Evolutionary conservation across 345 rosid species (phyloP).

Genomic region (Lenwebbia sp.): DNA sequence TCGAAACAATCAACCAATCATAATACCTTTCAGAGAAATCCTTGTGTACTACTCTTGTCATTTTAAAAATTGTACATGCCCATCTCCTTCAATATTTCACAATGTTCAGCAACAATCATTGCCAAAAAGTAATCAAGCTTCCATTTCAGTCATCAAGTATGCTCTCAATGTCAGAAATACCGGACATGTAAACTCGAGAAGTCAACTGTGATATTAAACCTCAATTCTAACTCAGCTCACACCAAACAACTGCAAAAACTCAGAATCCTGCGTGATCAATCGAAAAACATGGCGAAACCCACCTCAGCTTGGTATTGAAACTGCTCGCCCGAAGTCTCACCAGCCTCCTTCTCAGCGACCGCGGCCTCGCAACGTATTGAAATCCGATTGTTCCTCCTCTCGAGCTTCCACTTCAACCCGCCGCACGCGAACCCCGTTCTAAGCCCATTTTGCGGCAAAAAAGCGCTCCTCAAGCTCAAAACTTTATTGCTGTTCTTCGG

Average conservation of each 20-base stretch:
- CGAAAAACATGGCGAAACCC: conserved; percentile 6
- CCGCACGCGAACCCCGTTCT: conserved; percentile 32
- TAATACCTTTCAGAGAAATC: not conserved
- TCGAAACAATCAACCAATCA: not conserved
- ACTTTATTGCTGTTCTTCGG: conserved; percentile 17
- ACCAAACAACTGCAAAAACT: not conserved
- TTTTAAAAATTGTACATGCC: not conserved
- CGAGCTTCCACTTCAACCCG: conserved; percentile 51
- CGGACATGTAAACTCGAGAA: not conserved
- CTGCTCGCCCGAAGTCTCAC: conserved; percentile 76
- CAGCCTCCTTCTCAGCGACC: conserved; percentile 79
- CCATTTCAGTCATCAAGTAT: not conserved
- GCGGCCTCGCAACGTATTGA: conserved; percentile 60
- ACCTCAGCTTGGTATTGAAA: conserved; percentile 99
- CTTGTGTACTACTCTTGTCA: not conserved
- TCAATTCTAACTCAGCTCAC: not conserved
- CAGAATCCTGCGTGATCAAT: not conserved
- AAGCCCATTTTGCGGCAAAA: conserved; percentile 30
- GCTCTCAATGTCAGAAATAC: not conserved
- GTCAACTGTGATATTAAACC: not conserved
- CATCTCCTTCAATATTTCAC: not conserved
- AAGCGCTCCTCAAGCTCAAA: conserved; percentile 26
- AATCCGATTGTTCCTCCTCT: conserved; percentile 35
- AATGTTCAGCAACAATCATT: not conserved
- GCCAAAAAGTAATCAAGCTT: not conserved